phyloP scores from a whole-genome alignment of 176 grass and related monocot species.

The Sorghum bicolor region DNA sequence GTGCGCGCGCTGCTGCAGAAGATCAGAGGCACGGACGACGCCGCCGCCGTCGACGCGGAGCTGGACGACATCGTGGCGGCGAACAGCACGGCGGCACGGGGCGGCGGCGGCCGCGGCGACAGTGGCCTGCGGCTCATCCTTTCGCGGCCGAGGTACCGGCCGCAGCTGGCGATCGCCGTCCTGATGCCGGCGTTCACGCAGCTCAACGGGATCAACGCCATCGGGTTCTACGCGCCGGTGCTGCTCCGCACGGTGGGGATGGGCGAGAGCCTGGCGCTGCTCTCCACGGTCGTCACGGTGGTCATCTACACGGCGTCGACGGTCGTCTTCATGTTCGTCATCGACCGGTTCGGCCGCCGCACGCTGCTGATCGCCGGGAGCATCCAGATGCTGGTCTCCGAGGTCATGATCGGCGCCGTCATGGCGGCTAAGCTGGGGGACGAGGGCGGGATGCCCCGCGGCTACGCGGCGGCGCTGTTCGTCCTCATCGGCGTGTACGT shows the following conservation, averaged over 20 bases:
- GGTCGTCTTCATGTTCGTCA: constrained; percentile 18
- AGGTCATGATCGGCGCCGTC: constrained; percentile 28
- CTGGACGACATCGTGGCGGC: constrained; percentile 43
- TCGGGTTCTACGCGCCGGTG: constrained; percentile 50
- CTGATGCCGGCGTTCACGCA: constrained; percentile 46
- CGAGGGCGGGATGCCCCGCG: constrained; percentile 1
- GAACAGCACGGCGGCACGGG: background rate
- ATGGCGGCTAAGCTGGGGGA: constrained; percentile 35
- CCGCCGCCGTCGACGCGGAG: constrained; percentile 29
- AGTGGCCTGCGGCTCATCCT: background rate
- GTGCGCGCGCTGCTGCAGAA: constrained; percentile 34
- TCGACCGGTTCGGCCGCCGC: constrained; percentile 39
- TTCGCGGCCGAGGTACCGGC: constrained; percentile 24
- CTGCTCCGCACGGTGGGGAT: constrained; percentile 46
- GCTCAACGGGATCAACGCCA: constrained; percentile 42
- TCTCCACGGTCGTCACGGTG: constrained; percentile 26
- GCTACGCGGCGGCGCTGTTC: constrained; percentile 18
- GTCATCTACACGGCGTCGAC: background rate
- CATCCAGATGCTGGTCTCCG: constrained; percentile 34
- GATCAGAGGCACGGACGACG: constrained; percentile 24
- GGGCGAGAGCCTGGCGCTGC: constrained; percentile 47
- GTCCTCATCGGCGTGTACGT: constrained; percentile 44
- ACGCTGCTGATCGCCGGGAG: constrained; percentile 32
- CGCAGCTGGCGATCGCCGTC: constrained; percentile 41
- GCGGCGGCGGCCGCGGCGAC: background rate